Evolutionary conservation across 2,329 filamentous ascomycete genomes (phyloP).

Genomic region (Graphiopsis chlorocephala): DNA sequence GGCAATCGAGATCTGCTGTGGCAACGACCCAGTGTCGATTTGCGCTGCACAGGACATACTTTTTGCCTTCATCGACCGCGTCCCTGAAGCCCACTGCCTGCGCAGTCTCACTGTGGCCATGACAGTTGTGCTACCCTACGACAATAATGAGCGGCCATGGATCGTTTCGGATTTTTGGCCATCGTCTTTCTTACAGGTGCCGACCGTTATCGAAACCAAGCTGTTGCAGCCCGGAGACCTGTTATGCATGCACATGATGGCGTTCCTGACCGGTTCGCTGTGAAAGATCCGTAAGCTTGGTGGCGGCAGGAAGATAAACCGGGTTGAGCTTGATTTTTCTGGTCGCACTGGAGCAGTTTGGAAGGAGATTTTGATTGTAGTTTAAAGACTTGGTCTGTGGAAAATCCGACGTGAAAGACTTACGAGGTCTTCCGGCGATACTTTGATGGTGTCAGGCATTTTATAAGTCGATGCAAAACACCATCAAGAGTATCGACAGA

Average conservation of each 20-base stretch:
- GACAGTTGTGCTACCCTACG: neutral
- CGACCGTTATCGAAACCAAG: neutral
- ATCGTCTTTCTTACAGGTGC: too few species aligned
- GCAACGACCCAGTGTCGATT: slow-evolving; percentile 4
- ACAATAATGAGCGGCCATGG: neutral
- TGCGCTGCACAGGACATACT: slow-evolving; percentile 3
- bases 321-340: neutral
- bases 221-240: slow-evolving; percentile 1
- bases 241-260: slow-evolving; percentile 5
- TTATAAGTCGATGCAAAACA: neutral
- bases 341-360: neutral
- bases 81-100: neutral
- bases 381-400: neutral
- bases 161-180: neutral
- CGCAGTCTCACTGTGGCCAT: neutral
- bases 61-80: slow-evolving; percentile 1
- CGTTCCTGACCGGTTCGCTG: neutral
- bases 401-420: neutral
- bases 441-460: neutral
- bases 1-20: neutral
- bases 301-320: neutral
- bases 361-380: neutral
- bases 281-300: neutral
- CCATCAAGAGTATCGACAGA: neutral
- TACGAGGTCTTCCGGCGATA: neutral